Base-by-base conservation (phyloP, 1,139 yeast species). In the Candida albicans region DNA sequence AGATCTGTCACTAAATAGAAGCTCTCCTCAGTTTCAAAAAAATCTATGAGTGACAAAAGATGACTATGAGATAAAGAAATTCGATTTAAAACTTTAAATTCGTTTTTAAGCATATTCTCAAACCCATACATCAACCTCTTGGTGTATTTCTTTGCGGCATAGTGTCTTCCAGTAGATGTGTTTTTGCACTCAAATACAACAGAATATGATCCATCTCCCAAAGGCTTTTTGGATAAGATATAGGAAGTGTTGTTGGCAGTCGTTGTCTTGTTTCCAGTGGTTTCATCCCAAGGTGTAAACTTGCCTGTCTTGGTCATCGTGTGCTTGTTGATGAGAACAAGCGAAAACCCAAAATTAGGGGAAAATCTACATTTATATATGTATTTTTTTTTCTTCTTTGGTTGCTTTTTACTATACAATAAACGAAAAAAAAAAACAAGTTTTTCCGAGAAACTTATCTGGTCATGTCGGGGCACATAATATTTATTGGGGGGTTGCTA, bases 1-100 rank as follows among this genome's bases (percentile, higher is more conserved):
- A 84, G 65, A 54, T 83, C 87, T 0, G 90, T 84, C 37, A 85
- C 79, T 42, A 85, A 63, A 45, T 79, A 84, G 31, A 84, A 64
- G 50, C 73, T 70, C 41, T 79, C 75, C 12, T 71, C 68, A 1
- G 91, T 84, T 57, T 85, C 90, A 58, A 85, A 85, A 58, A 78
- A 82, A 60, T 86, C 93, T 11, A 81, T 73, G 43, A 86, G 64
- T 30, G 84, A 82, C 44, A 86, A 65, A 22, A 85, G 74, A 48
- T 68, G 63, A 2, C 62, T 56, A 56, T 83, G 85, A n/a, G 58
- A 54, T 51, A 58, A 55, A 41, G 66, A 80, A 60, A 65, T 75
- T 69, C 70, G 65, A 46, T 76, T 70, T 29, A 82, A 68, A 2
- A 80, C 77, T 8, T 70, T 64, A 51, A 82, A 77, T 59, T 82